Conservation (phyloP, 331 rosid genomes). For the Ulmus americana region DNA sequence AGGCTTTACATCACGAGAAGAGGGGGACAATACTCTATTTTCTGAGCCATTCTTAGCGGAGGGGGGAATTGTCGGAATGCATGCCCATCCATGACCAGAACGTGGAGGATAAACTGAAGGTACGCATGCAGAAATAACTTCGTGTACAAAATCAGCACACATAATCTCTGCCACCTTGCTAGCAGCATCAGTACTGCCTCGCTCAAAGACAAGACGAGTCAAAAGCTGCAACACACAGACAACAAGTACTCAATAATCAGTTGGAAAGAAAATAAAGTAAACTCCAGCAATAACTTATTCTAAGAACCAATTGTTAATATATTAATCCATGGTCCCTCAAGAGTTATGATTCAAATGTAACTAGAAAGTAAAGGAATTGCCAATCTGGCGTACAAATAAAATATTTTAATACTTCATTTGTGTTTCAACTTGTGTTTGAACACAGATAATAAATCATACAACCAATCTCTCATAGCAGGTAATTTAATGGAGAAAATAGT, state of each 20-base stretch:
- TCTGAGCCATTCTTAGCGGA: conserved; percentile 69
- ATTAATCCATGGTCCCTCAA: not conserved
- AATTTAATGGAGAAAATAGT: conserved; percentile 19
- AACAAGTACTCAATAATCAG: conserved; percentile 18
- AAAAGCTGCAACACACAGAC: conserved; percentile 62
- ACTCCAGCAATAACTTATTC: not conserved
- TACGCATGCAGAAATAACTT: conserved; percentile 94
- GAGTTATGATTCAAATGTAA: not conserved
- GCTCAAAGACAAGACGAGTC: conserved; percentile 91
- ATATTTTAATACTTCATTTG: not conserved
- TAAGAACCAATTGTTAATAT: too few relatives aligned
- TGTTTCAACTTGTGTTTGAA: not conserved
- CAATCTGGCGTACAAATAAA: not conserved
- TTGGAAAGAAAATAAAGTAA: conserved; percentile 17
- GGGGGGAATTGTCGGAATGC: conserved; percentile 82
- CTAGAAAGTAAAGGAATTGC: not conserved
- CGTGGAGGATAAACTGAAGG: conserved; percentile 96
- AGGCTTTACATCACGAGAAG: conserved; percentile 74
- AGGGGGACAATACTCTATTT: conserved; percentile 68
- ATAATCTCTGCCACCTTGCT: conserved; percentile 88
- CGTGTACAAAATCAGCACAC: conserved; percentile 95
- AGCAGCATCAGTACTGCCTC: conserved; percentile 98
- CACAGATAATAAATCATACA: not conserved
- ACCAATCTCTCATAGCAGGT: conserved; percentile 4
- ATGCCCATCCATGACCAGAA: conserved; percentile 95